These are phyloP conservation scores for Lentinula guzmanii DNA, from an alignment of 768 basidiomycete species.

Conservation along the genomic window DNA sequence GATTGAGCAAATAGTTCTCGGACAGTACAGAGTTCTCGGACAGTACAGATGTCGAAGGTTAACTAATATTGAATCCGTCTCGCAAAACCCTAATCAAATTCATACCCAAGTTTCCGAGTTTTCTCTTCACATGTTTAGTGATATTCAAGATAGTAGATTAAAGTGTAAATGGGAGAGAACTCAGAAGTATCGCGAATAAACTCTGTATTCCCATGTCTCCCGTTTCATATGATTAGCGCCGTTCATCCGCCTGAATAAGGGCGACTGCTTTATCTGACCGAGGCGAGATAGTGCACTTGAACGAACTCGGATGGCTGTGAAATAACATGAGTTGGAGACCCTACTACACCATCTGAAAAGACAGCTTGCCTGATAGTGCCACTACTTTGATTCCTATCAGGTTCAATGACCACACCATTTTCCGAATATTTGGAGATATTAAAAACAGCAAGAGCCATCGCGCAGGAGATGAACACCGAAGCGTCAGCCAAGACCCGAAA, in stretches of 20 bases:
- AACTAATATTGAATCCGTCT: too few relatives aligned
- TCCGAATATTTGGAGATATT: conserved; percentile 14
- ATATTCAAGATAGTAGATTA: too few relatives aligned
- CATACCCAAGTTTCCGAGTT: too few relatives aligned
- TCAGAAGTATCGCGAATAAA: too few relatives aligned
- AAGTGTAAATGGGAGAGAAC: too few relatives aligned
- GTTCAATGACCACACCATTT: conserved; percentile 13
- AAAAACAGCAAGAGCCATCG: conserved; percentile 18
- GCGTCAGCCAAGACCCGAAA: conserved; percentile 17
- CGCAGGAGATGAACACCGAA: conserved; percentile 16
- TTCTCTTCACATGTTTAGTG: too few relatives aligned
- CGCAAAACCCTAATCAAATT: too few relatives aligned
- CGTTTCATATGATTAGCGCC: background rate
- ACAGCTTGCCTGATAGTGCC: conserved; percentile 28
- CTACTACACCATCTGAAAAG: background rate
- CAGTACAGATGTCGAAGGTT: too few relatives aligned
- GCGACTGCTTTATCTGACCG: conserved; percentile 14
- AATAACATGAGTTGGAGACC: background rate
- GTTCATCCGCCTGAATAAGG: conserved; percentile 9
- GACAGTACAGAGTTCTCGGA: too few relatives aligned
- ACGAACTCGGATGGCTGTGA: conserved; percentile 14
- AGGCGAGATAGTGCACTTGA: conserved; percentile 13
- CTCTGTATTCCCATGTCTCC: too few relatives aligned
- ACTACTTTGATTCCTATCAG: conserved; percentile 24
- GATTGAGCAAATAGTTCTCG: too few relatives aligned